phyloP scores from a whole-genome alignment of 2,329 filamentous ascomycete genomes.

The Annulohypoxylon truncatum region DNA sequence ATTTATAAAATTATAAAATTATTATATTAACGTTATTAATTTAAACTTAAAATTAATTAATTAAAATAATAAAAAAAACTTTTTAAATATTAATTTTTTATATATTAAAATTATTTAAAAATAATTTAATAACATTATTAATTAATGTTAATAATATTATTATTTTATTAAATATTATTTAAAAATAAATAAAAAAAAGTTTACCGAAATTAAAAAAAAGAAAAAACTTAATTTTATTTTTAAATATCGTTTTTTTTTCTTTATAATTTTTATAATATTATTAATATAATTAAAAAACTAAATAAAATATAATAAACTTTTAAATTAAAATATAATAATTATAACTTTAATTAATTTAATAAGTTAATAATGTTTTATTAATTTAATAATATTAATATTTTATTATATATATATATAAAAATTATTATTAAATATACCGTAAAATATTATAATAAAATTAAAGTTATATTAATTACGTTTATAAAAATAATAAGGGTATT shows the following conservation, averaged over 20 bases:
- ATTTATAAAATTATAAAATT: background rate
- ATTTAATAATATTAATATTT: background rate
- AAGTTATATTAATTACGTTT: background rate
- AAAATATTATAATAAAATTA: slow-evolving; percentile 5
- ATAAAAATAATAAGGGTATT: background rate
- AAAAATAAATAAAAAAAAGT: background rate
- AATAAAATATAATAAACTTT: background rate
- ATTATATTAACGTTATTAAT: background rate
- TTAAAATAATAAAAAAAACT: background rate
- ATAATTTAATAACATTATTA: background rate
- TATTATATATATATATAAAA: background rate
- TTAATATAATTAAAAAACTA: background rate
- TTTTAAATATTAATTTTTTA: background rate
- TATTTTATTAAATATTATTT: background rate
- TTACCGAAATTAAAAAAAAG: background rate
- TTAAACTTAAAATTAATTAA: background rate
- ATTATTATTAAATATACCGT: background rate
- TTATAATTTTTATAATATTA: too few species aligned
- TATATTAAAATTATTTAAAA: background rate
- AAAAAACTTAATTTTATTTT: background rate
- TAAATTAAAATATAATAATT: background rate
- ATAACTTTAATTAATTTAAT: too few species aligned
- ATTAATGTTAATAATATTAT: background rate
- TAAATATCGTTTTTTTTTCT: background rate
- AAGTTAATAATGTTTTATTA: too few species aligned